Percentiles rank a stretch among this genome's conserved stretches.
Conservation (phyloP, 352 stramenopile species). For the Phytophthora macrochlamydospora region DNA sequence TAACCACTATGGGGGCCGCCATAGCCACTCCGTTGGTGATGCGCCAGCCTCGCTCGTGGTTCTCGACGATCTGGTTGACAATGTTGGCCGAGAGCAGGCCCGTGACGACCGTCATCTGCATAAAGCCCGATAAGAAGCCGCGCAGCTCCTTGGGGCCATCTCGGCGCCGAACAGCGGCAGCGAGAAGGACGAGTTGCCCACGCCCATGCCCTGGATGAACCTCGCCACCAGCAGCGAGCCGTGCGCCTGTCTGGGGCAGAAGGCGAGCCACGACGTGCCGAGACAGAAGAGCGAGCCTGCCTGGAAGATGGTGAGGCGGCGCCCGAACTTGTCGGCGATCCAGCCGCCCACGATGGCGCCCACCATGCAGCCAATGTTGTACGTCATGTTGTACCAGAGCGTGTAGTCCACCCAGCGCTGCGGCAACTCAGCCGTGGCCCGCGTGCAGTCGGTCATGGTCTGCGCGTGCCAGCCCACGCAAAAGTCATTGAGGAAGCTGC, state of each 20-base stretch:
- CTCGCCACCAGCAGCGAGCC: constrained; percentile 38
- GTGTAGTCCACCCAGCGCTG: constrained; percentile 56
- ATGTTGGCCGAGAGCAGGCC: constrained; percentile 50
- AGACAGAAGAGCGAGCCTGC: constrained; percentile 46
- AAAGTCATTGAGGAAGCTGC: constrained; percentile 58
- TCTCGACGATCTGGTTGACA: constrained; percentile 47
- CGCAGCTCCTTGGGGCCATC: constrained; percentile 68
- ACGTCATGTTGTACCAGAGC: constrained; percentile 60
- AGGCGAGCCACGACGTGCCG: constrained; percentile 44
- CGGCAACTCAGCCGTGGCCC: constrained; percentile 31
- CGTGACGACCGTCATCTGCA: constrained; percentile 66
- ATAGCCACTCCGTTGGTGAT: constrained; percentile 52
- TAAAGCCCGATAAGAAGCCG: constrained; percentile 65
- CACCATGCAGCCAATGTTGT: constrained; percentile 59
- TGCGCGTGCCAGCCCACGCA: constrained; percentile 48
- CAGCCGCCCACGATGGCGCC: constrained; percentile 38
- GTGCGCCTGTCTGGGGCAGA: constrained; percentile 38
- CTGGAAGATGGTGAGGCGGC: constrained; percentile 47
- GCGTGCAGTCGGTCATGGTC: constrained; percentile 43
- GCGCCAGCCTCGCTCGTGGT: constrained; percentile 41
- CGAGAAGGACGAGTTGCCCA: constrained; percentile 61
- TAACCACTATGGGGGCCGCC: constrained; percentile 49
- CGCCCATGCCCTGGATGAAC: constrained; percentile 48
- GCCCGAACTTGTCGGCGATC: constrained; percentile 49
- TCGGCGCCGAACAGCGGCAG: constrained; percentile 59